Conservation (phyloP, 257 asterid genomes). For the Thymus quinquecostatus region DNA sequence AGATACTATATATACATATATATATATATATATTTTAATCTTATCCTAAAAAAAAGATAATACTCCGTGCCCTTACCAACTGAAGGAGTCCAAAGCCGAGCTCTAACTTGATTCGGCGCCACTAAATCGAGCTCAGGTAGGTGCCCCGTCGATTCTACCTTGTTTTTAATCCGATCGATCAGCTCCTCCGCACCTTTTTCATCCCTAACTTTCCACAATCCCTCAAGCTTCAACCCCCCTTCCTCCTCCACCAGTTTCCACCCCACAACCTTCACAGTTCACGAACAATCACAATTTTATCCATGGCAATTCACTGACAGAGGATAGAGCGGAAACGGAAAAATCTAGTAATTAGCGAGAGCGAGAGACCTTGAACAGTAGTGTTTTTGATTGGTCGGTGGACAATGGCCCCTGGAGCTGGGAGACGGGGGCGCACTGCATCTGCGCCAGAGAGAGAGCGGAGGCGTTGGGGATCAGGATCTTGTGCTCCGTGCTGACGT, state of each 20-base stretch:
- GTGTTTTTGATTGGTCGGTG: slow-evolving; percentile 52
- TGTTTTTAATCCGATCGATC: slow-evolving; percentile 55
- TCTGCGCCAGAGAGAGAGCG: slow-evolving; percentile 71
- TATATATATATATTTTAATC: not conserved
- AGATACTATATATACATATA: too few relatives aligned
- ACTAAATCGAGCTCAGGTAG: slow-evolving; percentile 59
- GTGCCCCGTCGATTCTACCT: slow-evolving; percentile 63
- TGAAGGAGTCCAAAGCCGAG: slow-evolving; percentile 68
- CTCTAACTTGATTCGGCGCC: slow-evolving; percentile 72
- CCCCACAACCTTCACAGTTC: slow-evolving; percentile 58
- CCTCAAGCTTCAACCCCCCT: slow-evolving; percentile 57
- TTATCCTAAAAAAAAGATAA: not conserved
- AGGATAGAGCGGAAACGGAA: not conserved
- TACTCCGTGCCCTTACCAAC: slow-evolving; percentile 43
- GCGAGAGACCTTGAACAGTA: slow-evolving; percentile 58
- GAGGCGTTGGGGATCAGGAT: slow-evolving; percentile 75
- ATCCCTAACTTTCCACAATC: slow-evolving; percentile 85
- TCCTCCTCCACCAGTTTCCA: slow-evolving; percentile 69
- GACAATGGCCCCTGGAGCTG: slow-evolving; percentile 56
- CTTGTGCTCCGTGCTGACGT: slow-evolving; percentile 74
- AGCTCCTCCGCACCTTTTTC: slow-evolving; percentile 65
- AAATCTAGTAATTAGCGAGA: too few relatives aligned
- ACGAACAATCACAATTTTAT: not conserved
- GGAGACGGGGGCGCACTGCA: slow-evolving; percentile 46
- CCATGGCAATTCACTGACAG: not conserved